Evolutionary conservation across 352 stramenopile species (phyloP).

Genomic region (Pythium vanterpoolii): DNA sequence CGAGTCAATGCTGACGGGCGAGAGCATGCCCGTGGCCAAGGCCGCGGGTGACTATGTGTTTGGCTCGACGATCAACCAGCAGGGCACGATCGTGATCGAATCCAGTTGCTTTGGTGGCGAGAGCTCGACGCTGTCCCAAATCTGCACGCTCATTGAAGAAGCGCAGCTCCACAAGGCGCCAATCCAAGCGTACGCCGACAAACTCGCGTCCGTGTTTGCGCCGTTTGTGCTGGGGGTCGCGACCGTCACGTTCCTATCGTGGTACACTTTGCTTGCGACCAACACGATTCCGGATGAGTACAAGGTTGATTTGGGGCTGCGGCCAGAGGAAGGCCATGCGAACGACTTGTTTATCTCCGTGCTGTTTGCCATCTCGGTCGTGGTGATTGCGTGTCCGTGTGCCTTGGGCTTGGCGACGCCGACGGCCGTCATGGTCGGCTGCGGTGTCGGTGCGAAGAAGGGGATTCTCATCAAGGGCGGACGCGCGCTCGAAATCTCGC

Average conservation of each 20-base stretch:
- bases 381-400: constrained; percentile 87
- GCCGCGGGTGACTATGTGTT: constrained; percentile 73
- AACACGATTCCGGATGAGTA: constrained; percentile 50
- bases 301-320: constrained; percentile 48
- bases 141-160: constrained; percentile 82
- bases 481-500: constrained; percentile 70
- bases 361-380: constrained; percentile 85
- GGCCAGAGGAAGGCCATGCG: constrained; percentile 40
- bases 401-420: constrained; percentile 80
- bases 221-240: constrained; percentile 62
- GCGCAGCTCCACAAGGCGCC: constrained; percentile 87
- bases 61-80: constrained; percentile 80
- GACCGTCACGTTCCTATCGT: constrained; percentile 58
- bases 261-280: constrained; percentile 47
- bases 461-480: constrained; percentile 90
- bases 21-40: constrained; percentile 88
- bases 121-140: constrained; percentile 69
- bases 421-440: constrained; percentile 87
- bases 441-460: constrained; percentile 81
- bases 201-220: constrained; percentile 59
- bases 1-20: constrained; percentile 84
- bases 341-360: constrained; percentile 75
- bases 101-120: constrained; percentile 70
- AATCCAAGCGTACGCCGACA: constrained; percentile 84
- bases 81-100: constrained; percentile 85